A percentile compares a stretch with the other conserved stretches of the same genome.
Evolutionary conservation across 306 rosid species (phyloP).

Genomic region (Castanea crenata): DNA sequence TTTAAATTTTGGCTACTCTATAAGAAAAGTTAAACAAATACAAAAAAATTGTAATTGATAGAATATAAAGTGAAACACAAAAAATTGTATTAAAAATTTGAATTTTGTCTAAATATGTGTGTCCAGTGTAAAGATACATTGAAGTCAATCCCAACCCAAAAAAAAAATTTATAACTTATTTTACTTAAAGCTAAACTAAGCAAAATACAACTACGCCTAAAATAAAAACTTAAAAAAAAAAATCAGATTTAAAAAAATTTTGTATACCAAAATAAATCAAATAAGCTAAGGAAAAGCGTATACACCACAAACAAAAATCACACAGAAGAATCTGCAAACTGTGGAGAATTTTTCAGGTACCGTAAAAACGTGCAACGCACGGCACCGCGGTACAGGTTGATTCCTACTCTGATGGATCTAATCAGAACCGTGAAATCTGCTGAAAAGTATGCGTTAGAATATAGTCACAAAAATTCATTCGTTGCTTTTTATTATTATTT

Average conservation of each 20-base stretch:
- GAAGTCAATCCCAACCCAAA: no score
- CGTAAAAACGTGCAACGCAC: conserved; percentile 15
- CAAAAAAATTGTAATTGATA: rapidly evolving
- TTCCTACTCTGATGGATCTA: neutral
- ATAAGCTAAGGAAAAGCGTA: neutral
- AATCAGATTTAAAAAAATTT: neutral
- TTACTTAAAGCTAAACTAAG: no score
- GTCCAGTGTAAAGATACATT: no score
- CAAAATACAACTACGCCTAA: no score
- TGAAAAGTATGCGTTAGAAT: neutral
- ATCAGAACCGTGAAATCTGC: neutral
- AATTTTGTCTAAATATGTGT: rapidly evolving
- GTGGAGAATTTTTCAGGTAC: neutral
- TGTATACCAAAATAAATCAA: neutral
- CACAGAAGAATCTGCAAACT: neutral
- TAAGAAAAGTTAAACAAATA: no score
- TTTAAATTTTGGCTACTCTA: no score
- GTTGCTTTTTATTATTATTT: neutral
- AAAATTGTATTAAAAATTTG: no score
- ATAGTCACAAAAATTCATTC: conserved; percentile 12
- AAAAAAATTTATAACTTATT: no score
- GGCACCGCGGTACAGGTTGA: conserved; percentile 2
- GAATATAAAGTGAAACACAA: no score
- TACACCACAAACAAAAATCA: neutral
- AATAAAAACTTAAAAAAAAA: no score